Conservation (phyloP, 2,329 filamentous ascomycete species). For the Ascosphaera pollenicola region DNA sequence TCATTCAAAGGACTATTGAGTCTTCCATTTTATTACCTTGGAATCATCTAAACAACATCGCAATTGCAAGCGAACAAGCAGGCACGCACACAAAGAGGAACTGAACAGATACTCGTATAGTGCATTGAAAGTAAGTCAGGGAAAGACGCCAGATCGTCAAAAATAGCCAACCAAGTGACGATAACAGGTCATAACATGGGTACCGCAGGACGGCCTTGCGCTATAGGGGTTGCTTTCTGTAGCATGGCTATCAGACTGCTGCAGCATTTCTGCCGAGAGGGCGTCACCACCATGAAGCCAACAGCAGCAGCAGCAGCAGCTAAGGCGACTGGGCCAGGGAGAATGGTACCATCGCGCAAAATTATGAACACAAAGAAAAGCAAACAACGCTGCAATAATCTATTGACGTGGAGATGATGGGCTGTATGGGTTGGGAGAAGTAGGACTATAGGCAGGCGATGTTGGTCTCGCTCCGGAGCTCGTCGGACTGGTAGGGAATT, state of each 20-base stretch:
- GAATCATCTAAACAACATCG: constrained; percentile 5
- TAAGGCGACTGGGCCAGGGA: constrained; percentile 4
- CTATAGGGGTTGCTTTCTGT: constrained; percentile 16
- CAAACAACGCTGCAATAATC: constrained; percentile 8
- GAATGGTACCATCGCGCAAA: constrained; percentile 1
- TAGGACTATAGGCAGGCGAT: constrained; percentile 22
- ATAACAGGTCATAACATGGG: neutral
- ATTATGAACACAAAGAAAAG: neutral
- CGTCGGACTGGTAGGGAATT: constrained; percentile 24
- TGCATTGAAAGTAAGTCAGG: constrained; percentile 2
- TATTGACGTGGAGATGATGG: constrained; percentile 22
- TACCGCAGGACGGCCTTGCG: constrained; percentile 6
- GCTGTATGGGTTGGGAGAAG: constrained; percentile 21
- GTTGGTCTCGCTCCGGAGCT: constrained; percentile 17
- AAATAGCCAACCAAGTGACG: constrained; percentile 18
- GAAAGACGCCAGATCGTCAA: constrained; percentile 11
- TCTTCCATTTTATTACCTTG: constrained; percentile 2
- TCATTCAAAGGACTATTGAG: neutral
- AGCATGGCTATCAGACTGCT: constrained; percentile 12
- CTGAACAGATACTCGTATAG: constrained; percentile 1
- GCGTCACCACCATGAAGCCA: neutral
- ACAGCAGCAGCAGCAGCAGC: neutral
- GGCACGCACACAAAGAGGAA: neutral
- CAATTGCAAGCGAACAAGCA: neutral
- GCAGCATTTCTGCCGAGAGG: constrained; percentile 15